Conservation (phyloP, 1,284 basidiomycete species). For the Ceratorhiza oryzae-sativae region DNA sequence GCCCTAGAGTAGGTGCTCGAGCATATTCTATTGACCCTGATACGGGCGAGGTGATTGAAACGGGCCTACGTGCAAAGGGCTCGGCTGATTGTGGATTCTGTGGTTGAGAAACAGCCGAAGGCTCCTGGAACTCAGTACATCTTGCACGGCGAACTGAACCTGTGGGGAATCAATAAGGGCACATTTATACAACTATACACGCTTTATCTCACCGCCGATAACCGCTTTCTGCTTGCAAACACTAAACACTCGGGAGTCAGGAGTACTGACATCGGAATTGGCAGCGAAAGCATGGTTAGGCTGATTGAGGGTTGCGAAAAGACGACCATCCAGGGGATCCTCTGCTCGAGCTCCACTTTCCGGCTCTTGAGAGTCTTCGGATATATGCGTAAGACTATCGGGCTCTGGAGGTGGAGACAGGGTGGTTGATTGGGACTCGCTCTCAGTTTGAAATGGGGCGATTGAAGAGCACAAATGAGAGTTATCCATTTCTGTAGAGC, state of each 20-base stretch:
- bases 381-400: neutral
- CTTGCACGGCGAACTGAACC: neutral
- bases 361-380: neutral
- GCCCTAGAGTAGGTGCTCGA: conserved; percentile 2
- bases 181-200: neutral
- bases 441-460: neutral
- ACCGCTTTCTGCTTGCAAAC: neutral
- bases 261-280: neutral
- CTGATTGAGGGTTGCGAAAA: neutral
- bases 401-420: conserved; percentile 1
- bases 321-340: neutral
- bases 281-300: neutral
- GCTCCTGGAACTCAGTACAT: neutral
- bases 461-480: too few species aligned
- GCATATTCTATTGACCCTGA: neutral
- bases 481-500: too few species aligned
- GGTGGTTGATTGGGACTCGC: conserved; percentile 9
- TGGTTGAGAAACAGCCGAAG: neutral
- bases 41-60: neutral
- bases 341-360: neutral
- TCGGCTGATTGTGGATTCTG: neutral
- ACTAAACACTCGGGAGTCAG: conserved; percentile 21
- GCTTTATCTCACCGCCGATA: too few species aligned
- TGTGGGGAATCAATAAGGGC: neutral
- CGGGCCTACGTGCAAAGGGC: neutral